These are phyloP conservation scores for Heritiera fomes DNA, from an alignment of 345 rosid genomes.

Conservation along the genomic window DNA sequence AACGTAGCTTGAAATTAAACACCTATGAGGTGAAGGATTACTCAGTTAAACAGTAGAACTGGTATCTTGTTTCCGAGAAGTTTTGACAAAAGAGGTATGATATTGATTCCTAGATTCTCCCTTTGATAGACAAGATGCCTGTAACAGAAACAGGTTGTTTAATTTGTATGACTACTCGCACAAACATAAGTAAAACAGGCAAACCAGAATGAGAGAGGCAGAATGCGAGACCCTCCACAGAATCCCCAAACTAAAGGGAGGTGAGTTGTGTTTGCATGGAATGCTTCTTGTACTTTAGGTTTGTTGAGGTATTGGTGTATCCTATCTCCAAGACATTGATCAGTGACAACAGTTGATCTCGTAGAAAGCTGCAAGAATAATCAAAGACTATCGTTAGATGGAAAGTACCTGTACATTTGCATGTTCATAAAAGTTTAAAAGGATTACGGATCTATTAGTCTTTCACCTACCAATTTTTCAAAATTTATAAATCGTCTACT, in stretches of 20 bases:
- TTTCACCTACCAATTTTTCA: too few species aligned
- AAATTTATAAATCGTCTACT: too few species aligned
- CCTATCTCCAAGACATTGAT: conserved; percentile 15
- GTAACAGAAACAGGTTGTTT: neutral
- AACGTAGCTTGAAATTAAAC: neutral
- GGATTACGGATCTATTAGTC: too few species aligned
- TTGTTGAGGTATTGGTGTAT: neutral
- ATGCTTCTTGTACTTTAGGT: conserved; percentile 1
- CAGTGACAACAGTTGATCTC: neutral
- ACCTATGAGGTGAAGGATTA: neutral
- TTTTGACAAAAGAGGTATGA: conserved; percentile 12
- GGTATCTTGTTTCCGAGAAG: neutral
- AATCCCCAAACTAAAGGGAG: neutral
- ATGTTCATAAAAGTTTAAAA: neutral
- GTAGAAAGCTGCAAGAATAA: conserved; percentile 1
- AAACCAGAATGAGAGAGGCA: too few species aligned
- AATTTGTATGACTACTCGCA: neutral
- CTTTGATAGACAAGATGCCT: conserved; percentile 8
- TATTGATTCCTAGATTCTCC: neutral
- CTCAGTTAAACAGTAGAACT: conserved; percentile 7
- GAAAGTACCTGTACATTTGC: neutral
- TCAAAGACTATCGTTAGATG: neutral
- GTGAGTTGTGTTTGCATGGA: conserved; percentile 12
- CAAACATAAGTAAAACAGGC: neutral
- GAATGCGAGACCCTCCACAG: neutral